Evolutionary conservation across 2,329 filamentous ascomycete species (phyloP), one percentile per base, ranked within the genome.

Genomic region (Biscogniauxia marginata): DNA sequence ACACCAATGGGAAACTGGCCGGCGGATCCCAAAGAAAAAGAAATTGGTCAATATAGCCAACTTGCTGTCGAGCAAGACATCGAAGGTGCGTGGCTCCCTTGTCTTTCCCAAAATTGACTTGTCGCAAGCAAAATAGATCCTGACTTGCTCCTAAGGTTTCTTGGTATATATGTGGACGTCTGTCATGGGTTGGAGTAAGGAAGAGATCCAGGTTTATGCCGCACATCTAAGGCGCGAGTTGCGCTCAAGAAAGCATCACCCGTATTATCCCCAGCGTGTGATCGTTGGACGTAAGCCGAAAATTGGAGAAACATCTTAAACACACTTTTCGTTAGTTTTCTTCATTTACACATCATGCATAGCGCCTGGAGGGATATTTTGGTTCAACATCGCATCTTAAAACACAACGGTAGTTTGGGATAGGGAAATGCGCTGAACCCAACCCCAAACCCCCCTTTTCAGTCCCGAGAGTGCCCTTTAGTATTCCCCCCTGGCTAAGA

Each of bases 1-100:
- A 66, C 71, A 51, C 75, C 75, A 0, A 63, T 75, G 9, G 75
- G 75, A 2, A 59, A 64, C 6, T 80, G 78, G 78, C 67, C 77
- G 1, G 74, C 71, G 50, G 73, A 76, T 18, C 59, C 66, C 0
- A 65, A 65, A 9, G 61, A 65, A 7, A 71, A 71, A 52, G 70
- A 75, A 56, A 70, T 77, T 13, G 76, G 76, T 0, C 61, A 68
- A 43, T 74, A 68, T 50, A 65, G 65, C 2, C 63, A 68, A 25
- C 39, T 68, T 16, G 67, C 70, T 4, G 61, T 72, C 2, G 67
- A 70, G 21, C 67, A 70, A 34, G 71, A 71, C 13, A 61, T 71
- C 19, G 70, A 74, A 55, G 72, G 71, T 70, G 58, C 4, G 57
- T 48, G n/a, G 3, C 13, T 8, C 46, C 3, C 18, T 24, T 39